Conservation (phyloP, 306 rosid genomes). For the Sicyos edulis region DNA sequence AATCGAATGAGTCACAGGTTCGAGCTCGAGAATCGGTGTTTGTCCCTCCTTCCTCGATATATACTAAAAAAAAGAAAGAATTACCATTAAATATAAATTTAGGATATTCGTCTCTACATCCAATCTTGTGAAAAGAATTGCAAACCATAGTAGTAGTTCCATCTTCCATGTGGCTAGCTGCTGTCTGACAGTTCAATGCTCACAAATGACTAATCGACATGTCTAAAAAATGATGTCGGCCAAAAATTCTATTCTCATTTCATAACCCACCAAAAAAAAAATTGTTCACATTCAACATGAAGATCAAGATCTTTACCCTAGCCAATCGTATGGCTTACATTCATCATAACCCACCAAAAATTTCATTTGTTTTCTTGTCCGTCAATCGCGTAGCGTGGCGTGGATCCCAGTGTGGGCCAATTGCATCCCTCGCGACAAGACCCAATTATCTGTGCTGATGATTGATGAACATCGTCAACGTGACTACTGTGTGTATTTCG, state of each 20-base stretch:
- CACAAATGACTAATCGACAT: neutral
- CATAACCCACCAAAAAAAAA: neutral
- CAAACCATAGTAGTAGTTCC: neutral
- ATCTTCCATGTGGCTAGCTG: neutral
- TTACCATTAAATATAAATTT: no score
- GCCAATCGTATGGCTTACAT: neutral
- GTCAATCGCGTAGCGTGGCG: conserved; percentile 15
- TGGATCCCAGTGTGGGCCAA: neutral
- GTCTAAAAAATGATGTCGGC: neutral
- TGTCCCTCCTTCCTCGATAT: no score
- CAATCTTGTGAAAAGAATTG: neutral
- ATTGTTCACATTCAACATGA: neutral
- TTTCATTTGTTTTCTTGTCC: conserved; percentile 6
- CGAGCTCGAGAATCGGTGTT: no score
- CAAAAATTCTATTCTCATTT: neutral
- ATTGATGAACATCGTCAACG: conserved; percentile 22
- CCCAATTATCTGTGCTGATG: conserved; percentile 18
- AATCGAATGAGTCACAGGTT: no score
- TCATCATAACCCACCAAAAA: no score
- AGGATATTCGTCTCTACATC: no score
- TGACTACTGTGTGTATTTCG: conserved; percentile 13
- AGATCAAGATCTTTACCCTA: neutral
- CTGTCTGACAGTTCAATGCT: neutral
- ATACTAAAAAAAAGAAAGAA: no score
- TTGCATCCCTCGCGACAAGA: conserved; percentile 10